Conservation (phyloP, 768 basidiomycete species). For the Xerocomellus chrysenteron region DNA sequence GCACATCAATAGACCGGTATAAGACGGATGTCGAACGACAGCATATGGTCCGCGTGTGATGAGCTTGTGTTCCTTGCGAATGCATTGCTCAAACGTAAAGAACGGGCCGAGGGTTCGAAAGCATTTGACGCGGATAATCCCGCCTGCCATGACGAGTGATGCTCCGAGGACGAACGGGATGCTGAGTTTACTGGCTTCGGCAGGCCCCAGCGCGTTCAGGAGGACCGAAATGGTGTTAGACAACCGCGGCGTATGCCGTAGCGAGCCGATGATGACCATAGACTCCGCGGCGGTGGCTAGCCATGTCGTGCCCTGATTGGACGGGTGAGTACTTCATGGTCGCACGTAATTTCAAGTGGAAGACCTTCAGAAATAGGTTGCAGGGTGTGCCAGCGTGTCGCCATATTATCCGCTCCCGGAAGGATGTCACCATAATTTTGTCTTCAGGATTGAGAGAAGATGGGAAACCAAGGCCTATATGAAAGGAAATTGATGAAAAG, state of each 20-base stretch:
- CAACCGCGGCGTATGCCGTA: background rate
- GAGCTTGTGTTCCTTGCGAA: slow-evolving; percentile 22
- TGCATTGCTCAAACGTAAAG: slow-evolving; percentile 22
- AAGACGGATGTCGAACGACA: slow-evolving; percentile 31
- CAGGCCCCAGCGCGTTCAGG: slow-evolving; percentile 8
- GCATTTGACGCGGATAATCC: slow-evolving; percentile 4
- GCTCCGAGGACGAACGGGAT: background rate
- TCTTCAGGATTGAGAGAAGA: background rate
- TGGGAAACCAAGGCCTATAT: background rate
- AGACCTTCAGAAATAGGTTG: background rate
- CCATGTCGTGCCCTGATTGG: background rate
- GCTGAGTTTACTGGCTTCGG: background rate
- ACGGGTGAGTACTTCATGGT: background rate
- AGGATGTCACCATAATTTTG: background rate
- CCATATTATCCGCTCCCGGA: slow-evolving; percentile 6
- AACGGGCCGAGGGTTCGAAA: slow-evolving; percentile 15
- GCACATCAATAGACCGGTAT: slow-evolving; percentile 8
- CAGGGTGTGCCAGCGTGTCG: background rate
- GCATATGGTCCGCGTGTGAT: slow-evolving; percentile 30
- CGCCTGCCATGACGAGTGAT: slow-evolving; percentile 1
- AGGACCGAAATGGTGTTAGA: background rate
- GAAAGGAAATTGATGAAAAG: slow-evolving; percentile 3
- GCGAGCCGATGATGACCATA: background rate
- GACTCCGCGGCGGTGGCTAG: background rate
- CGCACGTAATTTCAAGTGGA: background rate